A percentile compares a stretch with the other conserved stretches of the same genome.
Conservation (phyloP, 495 filamentous ascomycete species). For the Penicillium crystallinum region DNA sequence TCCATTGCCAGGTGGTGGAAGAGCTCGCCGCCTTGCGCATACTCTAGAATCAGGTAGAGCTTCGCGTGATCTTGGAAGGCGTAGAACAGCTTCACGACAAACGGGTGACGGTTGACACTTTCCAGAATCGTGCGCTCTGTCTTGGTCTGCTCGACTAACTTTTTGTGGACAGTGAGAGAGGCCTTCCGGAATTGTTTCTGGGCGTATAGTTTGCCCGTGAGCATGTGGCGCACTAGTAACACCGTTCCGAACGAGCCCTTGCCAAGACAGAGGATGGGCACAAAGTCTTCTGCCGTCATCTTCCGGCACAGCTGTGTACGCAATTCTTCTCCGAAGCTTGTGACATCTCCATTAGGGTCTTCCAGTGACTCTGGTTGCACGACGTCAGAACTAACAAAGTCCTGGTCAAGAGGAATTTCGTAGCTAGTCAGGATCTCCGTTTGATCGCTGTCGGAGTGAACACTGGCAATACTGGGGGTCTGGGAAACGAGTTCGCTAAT, state of each 20-base stretch:
- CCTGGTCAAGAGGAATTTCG: conserved; percentile 80
- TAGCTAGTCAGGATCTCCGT: conserved; percentile 67
- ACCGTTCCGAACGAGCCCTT: conserved; percentile 96
- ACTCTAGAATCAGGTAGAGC: conserved; percentile 95
- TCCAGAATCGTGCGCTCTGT: conserved; percentile 92
- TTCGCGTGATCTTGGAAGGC: conserved; percentile 98
- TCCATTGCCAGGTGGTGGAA: conserved; percentile 86
- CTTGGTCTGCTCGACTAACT: conserved; percentile 91
- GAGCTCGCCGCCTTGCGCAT: conserved; percentile 94
- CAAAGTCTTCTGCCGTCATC: conserved; percentile 88
- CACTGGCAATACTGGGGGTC: conserved; percentile 50
- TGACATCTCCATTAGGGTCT: conserved; percentile 4
- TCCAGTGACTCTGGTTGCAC: conserved; percentile 31
- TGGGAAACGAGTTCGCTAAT: conserved; percentile 36
- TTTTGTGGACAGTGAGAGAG: conserved; percentile 85
- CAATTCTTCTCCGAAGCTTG: conserved; percentile 15
- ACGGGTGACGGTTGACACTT: conserved; percentile 90
- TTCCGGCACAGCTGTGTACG: conserved; percentile 57
- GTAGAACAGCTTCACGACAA: conserved; percentile 96
- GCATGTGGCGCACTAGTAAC: conserved; percentile 77
- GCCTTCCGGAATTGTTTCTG: conserved; percentile 99
- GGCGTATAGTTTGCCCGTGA: conserved; percentile 85
- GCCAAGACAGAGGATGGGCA: conserved; percentile 87
- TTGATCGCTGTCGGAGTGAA: conserved; percentile 51
- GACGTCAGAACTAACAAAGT: conserved; percentile 78